Percentiles rank a stretch among this genome's conserved stretches.
These are phyloP conservation scores for Calonectria naviculata DNA, from an alignment of 2,329 filamentous ascomycete species.

Conservation along the genomic window DNA sequence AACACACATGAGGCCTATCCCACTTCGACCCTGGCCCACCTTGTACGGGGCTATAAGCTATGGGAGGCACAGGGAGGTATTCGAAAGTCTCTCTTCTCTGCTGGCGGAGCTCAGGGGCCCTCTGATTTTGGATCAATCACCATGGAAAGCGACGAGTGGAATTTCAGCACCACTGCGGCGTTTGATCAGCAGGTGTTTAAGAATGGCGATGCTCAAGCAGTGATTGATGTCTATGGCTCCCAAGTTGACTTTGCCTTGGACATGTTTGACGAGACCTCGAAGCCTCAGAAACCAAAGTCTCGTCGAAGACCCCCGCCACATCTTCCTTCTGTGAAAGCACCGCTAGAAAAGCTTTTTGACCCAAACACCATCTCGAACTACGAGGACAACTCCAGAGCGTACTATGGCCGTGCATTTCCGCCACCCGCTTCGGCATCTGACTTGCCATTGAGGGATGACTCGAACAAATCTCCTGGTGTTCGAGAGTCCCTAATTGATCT, in stretches of 20 bases:
- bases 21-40: slow-evolving; percentile 68
- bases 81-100: slow-evolving; percentile 72
- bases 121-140: slow-evolving; percentile 56
- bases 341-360: slow-evolving; percentile 74
- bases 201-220: slow-evolving; percentile 65
- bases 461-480: slow-evolving; percentile 59
- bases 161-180: slow-evolving; percentile 73
- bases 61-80: slow-evolving; percentile 82
- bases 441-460: slow-evolving; percentile 69
- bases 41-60: slow-evolving; percentile 78
- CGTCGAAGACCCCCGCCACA: slow-evolving; percentile 69
- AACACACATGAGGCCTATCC: slow-evolving; percentile 73
- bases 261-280: slow-evolving; percentile 61
- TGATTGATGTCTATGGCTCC: slow-evolving; percentile 70
- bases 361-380: slow-evolving; percentile 74
- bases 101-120: slow-evolving; percentile 67
- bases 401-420: slow-evolving; percentile 64
- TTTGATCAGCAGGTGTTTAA: slow-evolving; percentile 69
- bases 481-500: slow-evolving; percentile 74
- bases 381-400: slow-evolving; percentile 70
- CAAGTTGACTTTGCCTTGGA: slow-evolving; percentile 63
- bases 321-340: slow-evolving; percentile 67
- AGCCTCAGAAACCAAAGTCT: slow-evolving; percentile 63
- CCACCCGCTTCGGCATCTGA: slow-evolving; percentile 58
- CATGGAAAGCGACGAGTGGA: slow-evolving; percentile 71